Conservation (phyloP, 1,139 yeast genomes). For the Diutina mesorugosa region DNA sequence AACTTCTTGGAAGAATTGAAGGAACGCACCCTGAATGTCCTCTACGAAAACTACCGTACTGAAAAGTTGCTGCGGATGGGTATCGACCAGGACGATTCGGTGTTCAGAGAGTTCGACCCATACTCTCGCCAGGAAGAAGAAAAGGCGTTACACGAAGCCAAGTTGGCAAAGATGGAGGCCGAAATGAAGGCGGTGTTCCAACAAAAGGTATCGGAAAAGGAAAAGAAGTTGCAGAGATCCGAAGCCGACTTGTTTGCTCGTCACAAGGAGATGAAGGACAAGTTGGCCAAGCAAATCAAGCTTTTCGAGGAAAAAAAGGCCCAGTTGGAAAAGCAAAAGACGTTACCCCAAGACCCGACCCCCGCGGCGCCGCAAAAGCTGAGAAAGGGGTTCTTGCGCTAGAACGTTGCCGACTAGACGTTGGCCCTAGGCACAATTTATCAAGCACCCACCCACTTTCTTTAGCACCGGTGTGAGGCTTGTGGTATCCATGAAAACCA, state of each 20-base stretch:
- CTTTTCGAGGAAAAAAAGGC: constrained; percentile 84
- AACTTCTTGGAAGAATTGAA: constrained; percentile 89
- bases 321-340: constrained; percentile 61
- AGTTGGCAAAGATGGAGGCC: constrained; percentile 85
- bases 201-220: constrained; percentile 93
- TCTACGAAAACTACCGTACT: constrained; percentile 86
- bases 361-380: constrained; percentile 32
- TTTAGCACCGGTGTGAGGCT: too few species aligned
- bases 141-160: constrained; percentile 84
- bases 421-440: too few species aligned
- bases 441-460: too few species aligned
- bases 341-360: constrained; percentile 38
- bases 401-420: too few species aligned
- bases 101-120: constrained; percentile 91
- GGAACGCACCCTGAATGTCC: constrained; percentile 63
- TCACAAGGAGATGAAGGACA: constrained; percentile 96
- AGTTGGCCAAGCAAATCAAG: constrained; percentile 74
- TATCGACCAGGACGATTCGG: constrained; percentile 82
- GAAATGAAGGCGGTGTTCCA: constrained; percentile 97
- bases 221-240: constrained; percentile 90
- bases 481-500: too few species aligned
- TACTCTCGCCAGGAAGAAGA: constrained; percentile 89
- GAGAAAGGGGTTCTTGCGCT: constrained; percentile 45
- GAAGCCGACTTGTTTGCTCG: constrained; percentile 93
- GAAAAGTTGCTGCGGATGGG: constrained; percentile 75